Conservation (phyloP, 371 early-diverging fungal species). For the Funneliformis caledonium region DNA sequence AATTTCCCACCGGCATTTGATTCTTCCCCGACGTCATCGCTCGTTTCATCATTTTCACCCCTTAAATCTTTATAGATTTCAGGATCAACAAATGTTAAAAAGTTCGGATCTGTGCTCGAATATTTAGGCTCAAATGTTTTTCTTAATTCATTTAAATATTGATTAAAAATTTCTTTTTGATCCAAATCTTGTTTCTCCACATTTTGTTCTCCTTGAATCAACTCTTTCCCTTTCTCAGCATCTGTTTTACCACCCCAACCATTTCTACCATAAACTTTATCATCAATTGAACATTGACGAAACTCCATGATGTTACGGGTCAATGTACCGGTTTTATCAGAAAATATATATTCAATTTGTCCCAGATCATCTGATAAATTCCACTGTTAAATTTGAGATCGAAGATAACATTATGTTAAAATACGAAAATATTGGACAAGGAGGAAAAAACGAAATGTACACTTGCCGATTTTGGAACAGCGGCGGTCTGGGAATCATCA, state of each 20-base stretch:
- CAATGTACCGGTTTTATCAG: conserved; percentile 98
- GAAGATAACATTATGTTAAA: background rate
- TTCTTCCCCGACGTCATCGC: background rate
- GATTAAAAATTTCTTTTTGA: conserved; percentile 59
- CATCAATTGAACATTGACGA: conserved; percentile 84
- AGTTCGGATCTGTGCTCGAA: conserved; percentile 65
- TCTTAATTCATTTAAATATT: conserved; percentile 63
- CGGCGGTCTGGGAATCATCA: conserved; percentile 64
- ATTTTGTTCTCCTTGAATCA: conserved; percentile 48
- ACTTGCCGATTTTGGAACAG: conserved; percentile 72
- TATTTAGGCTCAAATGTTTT: conserved; percentile 74
- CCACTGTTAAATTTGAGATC: conserved; percentile 59
- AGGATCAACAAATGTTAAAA: conserved; percentile 86
- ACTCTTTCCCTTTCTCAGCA: conserved; percentile 58
- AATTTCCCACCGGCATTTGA: background rate
- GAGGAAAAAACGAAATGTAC: background rate
- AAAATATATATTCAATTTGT: conserved; percentile 94
- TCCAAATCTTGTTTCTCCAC: conserved; percentile 42
- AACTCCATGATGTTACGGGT: conserved; percentile 95
- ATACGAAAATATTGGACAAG: background rate
- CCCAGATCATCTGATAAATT: conserved; percentile 96
- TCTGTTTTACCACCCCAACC: conserved; percentile 67
- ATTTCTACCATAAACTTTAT: conserved; percentile 80
- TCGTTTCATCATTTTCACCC: conserved; percentile 36
- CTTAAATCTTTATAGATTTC: conserved; percentile 70